These are phyloP conservation scores for Colletotrichum cuscutae DNA, from an alignment of 2,329 filamentous ascomycete genomes.

Conservation along the genomic window DNA sequence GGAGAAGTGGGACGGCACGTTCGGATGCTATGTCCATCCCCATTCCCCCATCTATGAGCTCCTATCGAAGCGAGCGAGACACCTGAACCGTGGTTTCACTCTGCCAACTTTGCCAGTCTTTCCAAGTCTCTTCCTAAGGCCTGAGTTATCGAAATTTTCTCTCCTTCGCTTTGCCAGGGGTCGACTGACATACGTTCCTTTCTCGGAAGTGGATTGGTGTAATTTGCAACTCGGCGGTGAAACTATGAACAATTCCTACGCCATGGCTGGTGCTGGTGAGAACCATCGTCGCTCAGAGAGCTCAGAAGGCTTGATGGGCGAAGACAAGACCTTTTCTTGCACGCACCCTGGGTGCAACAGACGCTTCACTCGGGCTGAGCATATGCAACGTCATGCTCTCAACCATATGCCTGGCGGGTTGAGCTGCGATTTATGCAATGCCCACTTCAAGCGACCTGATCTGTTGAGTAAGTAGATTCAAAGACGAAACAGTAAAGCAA, in stretches of 20 bases:
- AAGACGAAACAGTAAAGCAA: background rate
- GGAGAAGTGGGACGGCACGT: conserved; percentile 15
- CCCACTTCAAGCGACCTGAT: conserved; percentile 70
- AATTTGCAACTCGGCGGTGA: background rate
- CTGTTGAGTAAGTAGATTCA: conserved; percentile 45
- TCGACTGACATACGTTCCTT: background rate
- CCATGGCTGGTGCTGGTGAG: background rate
- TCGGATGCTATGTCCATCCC: conserved; percentile 9
- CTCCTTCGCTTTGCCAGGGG: background rate
- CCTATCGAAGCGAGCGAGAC: background rate
- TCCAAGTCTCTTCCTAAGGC: background rate
- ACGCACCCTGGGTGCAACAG: conserved; percentile 59
- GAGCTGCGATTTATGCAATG: conserved; percentile 68
- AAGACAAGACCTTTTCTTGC: conserved; percentile 44
- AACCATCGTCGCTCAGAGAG: conserved; percentile 20
- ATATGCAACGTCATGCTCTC: conserved; percentile 66
- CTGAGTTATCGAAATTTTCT: background rate
- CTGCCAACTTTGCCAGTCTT: background rate
- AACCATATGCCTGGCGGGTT: conserved; percentile 65
- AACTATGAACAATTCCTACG: background rate
- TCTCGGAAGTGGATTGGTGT: conserved; percentile 10
- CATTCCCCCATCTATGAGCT: conserved; percentile 30
- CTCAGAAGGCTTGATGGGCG: conserved; percentile 12
- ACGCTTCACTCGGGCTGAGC: conserved; percentile 66
- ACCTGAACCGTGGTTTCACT: background rate